These are phyloP conservation scores for Oidium heveae DNA, from an alignment of 2,329 filamentous ascomycete species.

Conservation along the genomic window DNA sequence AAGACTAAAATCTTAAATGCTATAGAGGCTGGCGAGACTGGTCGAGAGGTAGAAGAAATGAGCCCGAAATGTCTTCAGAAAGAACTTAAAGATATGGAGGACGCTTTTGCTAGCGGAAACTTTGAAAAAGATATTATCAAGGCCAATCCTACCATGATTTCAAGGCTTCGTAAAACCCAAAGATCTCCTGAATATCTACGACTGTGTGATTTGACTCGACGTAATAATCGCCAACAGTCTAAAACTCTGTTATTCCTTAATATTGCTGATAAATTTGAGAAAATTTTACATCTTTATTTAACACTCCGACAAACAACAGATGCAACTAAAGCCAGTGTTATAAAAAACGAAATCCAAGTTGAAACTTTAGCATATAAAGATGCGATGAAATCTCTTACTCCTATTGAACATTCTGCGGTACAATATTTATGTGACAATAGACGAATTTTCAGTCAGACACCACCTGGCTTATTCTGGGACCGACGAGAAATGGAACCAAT, in stretches of 20 bases:
- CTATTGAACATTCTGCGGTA: not conserved
- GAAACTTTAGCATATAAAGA: not conserved
- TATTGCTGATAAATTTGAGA: slow-evolving; percentile 2
- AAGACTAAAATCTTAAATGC: slow-evolving; percentile 12
- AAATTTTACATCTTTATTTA: slow-evolving; percentile 2
- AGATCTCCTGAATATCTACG: slow-evolving; percentile 1
- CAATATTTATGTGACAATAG: slow-evolving; percentile 23
- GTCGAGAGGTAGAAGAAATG: not conserved
- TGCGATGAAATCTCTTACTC: not conserved
- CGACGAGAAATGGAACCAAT: slow-evolving; percentile 46
- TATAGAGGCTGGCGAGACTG: not conserved
- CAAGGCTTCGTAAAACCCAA: not conserved
- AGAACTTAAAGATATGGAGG: slow-evolving; percentile 12
- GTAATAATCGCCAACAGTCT: not conserved
- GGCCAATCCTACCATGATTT: not conserved
- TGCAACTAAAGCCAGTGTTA: not conserved
- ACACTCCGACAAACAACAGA: not conserved
- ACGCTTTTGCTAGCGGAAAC: not conserved
- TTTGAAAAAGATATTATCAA: not conserved
- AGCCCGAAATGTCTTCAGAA: slow-evolving; percentile 4
- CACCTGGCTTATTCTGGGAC: slow-evolving; percentile 40
- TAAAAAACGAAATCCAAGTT: not conserved
- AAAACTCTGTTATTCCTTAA: not conserved
- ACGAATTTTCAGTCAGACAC: slow-evolving; percentile 22
- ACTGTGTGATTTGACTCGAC: not conserved